phyloP scores from a whole-genome alignment of 257 asterid genomes.

The Catharanthus roseus region DNA sequence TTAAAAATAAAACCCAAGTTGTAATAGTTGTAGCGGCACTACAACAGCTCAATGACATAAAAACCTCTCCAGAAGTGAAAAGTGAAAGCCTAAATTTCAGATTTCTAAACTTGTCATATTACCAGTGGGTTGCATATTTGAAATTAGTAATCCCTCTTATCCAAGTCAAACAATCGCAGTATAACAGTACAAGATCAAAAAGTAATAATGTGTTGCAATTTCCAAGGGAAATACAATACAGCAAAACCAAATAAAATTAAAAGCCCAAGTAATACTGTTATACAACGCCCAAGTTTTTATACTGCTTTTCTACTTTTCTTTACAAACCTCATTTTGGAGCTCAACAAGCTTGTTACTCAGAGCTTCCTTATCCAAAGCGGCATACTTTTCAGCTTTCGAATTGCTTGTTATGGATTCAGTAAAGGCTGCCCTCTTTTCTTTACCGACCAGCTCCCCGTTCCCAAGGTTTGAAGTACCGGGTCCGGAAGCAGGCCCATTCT shows the following conservation, averaged over 20 bases:
- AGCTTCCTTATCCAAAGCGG: slow-evolving; percentile 47
- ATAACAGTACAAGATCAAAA: slow-evolving; percentile 12
- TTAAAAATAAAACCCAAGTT: not conserved
- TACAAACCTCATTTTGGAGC: slow-evolving; percentile 73
- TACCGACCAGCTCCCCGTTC: slow-evolving; percentile 40
- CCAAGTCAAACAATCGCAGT: not conserved
- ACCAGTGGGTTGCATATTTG: too few relatives aligned
- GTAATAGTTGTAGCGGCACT: not conserved
- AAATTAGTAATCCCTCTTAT: too few relatives aligned
- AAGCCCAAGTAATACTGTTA: too few relatives aligned
- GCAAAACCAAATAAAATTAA: not conserved
- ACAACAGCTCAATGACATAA: not conserved
- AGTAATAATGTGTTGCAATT: not conserved
- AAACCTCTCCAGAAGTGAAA: not conserved
- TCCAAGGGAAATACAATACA: slow-evolving; percentile 2
- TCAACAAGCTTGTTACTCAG: slow-evolving; percentile 42
- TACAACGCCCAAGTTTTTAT: not conserved
- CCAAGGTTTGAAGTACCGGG: slow-evolving; percentile 30
- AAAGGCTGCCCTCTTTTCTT: slow-evolving; percentile 45
- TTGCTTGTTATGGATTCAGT: slow-evolving; percentile 8
- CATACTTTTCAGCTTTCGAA: slow-evolving; percentile 28
- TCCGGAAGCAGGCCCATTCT: slow-evolving; percentile 42
- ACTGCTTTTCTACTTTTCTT: not conserved
- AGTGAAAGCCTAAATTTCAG: not conserved
- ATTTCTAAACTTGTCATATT: too few relatives aligned